These are phyloP conservation scores for Balakata baccata DNA, from an alignment of 345 rosid species.

Conservation along the genomic window DNA sequence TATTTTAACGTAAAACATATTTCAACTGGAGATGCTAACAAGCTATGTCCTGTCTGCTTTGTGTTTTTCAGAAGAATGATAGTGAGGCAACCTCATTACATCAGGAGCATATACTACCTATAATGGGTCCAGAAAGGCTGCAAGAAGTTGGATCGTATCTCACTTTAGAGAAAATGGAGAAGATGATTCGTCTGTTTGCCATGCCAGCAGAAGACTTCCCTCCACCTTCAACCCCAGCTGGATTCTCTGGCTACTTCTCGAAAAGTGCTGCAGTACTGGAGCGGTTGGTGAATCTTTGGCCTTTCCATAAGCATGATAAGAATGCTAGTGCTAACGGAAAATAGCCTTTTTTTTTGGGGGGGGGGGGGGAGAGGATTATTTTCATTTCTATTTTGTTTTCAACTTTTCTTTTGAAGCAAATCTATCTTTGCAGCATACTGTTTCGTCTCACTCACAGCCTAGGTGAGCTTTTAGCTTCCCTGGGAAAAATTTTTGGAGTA, in stretches of 20 bases:
- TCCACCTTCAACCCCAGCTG: slow-evolving; percentile 79
- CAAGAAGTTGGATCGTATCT: slow-evolving; percentile 84
- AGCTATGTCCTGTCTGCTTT: neutral
- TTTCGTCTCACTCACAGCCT: neutral
- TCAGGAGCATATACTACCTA: slow-evolving; percentile 92
- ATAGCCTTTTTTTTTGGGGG: slow-evolving; percentile 2
- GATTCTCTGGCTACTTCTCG: slow-evolving; percentile 91
- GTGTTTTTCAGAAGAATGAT: slow-evolving; percentile 53
- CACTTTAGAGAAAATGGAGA: slow-evolving; percentile 89
- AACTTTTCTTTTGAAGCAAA: neutral
- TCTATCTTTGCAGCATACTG: neutral
- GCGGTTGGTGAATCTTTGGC: slow-evolving; percentile 39
- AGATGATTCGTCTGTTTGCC: slow-evolving; percentile 85
- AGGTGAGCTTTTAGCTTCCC: slow-evolving; percentile 3
- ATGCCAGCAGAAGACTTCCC: slow-evolving; percentile 99
- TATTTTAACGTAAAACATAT: neutral
- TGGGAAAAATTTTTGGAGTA: slow-evolving; percentile 5
- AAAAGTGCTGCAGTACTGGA: slow-evolving; percentile 88
- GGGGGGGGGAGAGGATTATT: too few species aligned
- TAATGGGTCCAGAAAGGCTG: slow-evolving; percentile 97
- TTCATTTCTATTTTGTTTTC: neutral
- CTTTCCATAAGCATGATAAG: slow-evolving; percentile 34
- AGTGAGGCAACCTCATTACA: slow-evolving; percentile 63
- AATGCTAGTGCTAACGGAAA: slow-evolving; percentile 21
- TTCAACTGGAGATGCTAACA: neutral